A percentile compares a stretch with the other conserved stretches of the same genome.
phyloP scores from a whole-genome alignment of 2,329 filamentous ascomycete species.

The Aspergillus fructus region DNA sequence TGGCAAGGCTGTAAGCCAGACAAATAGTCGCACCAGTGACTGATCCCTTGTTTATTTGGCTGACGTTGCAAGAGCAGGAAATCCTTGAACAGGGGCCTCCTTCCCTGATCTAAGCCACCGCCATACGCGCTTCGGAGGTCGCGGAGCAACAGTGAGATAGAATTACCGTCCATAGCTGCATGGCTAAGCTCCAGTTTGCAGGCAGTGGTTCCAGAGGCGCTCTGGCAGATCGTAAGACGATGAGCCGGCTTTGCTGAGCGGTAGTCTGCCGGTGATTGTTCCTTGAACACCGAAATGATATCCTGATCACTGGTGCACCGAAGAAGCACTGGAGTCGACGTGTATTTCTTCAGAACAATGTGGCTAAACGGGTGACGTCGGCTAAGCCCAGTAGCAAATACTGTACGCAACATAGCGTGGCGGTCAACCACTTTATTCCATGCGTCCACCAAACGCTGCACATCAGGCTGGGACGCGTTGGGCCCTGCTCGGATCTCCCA shows the following conservation, averaged over 20 bases:
- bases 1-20: constrained; percentile 31
- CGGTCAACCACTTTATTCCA: constrained; percentile 33
- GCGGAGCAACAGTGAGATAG: constrained; percentile 48
- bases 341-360: constrained; percentile 34
- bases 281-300: constrained; percentile 29
- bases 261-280: constrained; percentile 27
- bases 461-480: constrained; percentile 20
- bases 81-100: constrained; percentile 33
- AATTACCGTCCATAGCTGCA: constrained; percentile 53
- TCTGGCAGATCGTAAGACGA: constrained; percentile 47
- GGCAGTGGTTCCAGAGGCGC: constrained; percentile 36
- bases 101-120: constrained; percentile 35
- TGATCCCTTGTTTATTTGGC: constrained; percentile 26
- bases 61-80: constrained; percentile 31
- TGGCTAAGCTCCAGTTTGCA: constrained; percentile 53
- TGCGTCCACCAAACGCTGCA: constrained; percentile 26
- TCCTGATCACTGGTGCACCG: constrained; percentile 30
- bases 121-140: constrained; percentile 49
- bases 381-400: constrained; percentile 36
- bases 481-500: constrained; percentile 31
- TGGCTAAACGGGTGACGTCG: constrained; percentile 33
- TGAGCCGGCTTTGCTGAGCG: constrained; percentile 40
- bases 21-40: constrained; percentile 41
- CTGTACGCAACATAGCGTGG: constrained; percentile 37
- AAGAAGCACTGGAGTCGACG: constrained; percentile 27